phyloP scores from a whole-genome alignment of 805 yeast genomes.

The Candida multigemmis region DNA sequence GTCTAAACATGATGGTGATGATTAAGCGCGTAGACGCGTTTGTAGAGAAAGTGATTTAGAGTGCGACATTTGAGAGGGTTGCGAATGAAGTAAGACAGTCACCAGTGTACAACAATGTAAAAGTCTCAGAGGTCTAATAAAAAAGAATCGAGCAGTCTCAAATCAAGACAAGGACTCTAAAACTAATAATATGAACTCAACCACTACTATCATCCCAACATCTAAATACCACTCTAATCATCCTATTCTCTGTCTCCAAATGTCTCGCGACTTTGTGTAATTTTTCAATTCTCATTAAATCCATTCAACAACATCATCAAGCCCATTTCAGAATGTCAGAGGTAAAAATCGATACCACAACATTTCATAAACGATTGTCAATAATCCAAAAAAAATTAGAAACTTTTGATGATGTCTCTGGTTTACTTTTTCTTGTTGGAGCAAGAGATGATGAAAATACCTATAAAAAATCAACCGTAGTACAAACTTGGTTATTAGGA shows the following conservation, averaged over 20 bases:
- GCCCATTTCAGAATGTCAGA: slow-evolving; percentile 45
- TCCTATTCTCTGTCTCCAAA: background rate
- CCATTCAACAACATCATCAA: background rate
- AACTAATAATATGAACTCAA: too few species aligned
- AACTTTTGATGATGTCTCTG: slow-evolving; percentile 10
- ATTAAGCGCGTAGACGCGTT: too few species aligned
- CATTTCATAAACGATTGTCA: slow-evolving; percentile 46
- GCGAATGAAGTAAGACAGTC: too few species aligned
- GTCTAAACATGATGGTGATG: slow-evolving; percentile 57
- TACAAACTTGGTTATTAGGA: slow-evolving; percentile 88
- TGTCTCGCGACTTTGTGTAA: background rate
- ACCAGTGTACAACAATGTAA: too few species aligned
- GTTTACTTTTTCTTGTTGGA: slow-evolving; percentile 61
- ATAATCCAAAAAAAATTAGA: slow-evolving; percentile 26
- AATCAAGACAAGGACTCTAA: too few species aligned
- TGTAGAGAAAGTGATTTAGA: too few species aligned
- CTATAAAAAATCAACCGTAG: slow-evolving; percentile 75
- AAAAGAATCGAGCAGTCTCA: too few species aligned
- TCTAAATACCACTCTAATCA: background rate
- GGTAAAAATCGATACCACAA: slow-evolving; percentile 42
- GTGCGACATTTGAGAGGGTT: too few species aligned
- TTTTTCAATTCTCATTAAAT: background rate
- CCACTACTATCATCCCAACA: background rate
- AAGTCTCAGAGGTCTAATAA: too few species aligned
- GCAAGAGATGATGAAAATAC: slow-evolving; percentile 84